A percentile compares a stretch with the other conserved stretches of the same genome.
Evolutionary conservation across 2,329 filamentous ascomycete species (phyloP).

Genomic region (Aspergillus quadrilineatus): DNA sequence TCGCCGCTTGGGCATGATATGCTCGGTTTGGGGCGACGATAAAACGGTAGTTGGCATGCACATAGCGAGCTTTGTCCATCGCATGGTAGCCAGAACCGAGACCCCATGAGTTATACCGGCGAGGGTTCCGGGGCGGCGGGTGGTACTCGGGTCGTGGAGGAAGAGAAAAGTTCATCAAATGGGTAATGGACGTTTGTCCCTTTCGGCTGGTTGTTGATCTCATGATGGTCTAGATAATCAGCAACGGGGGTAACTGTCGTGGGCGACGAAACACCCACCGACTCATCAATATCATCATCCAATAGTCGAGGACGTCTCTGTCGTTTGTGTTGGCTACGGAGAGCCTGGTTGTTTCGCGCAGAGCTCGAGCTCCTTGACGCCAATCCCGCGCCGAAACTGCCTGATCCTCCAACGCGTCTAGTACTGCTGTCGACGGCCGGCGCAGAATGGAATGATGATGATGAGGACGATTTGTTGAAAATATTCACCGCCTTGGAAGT

Average conservation of each 20-base stretch:
- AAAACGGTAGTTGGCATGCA: conserved; percentile 97
- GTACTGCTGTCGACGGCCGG: conserved; percentile 34
- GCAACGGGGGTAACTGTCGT: conserved; percentile 16
- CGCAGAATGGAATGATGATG: conserved; percentile 34
- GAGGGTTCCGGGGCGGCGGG: conserved; percentile 59
- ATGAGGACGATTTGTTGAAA: conserved; percentile 33
- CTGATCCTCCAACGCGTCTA: conserved; percentile 42
- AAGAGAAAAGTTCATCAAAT: conserved; percentile 86
- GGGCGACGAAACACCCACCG: conserved; percentile 51
- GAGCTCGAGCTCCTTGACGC: conserved; percentile 38
- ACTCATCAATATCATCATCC: conserved; percentile 83
- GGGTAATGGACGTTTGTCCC: conserved; percentile 94
- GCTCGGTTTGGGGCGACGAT: conserved; percentile 80
- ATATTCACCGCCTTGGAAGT: conserved; percentile 43
- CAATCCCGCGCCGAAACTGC: conserved; percentile 41
- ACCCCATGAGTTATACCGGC: conserved; percentile 77
- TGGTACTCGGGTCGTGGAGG: conserved; percentile 67
- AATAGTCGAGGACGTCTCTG: conserved; percentile 71
- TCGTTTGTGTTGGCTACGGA: conserved; percentile 79
- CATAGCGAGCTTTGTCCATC: conserved; percentile 84
- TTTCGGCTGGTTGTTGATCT: conserved; percentile 68
- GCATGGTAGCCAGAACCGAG: conserved; percentile 86
- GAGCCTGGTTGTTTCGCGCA: conserved; percentile 69
- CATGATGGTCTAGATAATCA: conserved; percentile 56
- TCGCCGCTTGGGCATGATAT: conserved; percentile 76